Evolutionary conservation across 176 grass and related monocot genomes (phyloP).

Genomic region (Oryza rufipogon): DNA sequence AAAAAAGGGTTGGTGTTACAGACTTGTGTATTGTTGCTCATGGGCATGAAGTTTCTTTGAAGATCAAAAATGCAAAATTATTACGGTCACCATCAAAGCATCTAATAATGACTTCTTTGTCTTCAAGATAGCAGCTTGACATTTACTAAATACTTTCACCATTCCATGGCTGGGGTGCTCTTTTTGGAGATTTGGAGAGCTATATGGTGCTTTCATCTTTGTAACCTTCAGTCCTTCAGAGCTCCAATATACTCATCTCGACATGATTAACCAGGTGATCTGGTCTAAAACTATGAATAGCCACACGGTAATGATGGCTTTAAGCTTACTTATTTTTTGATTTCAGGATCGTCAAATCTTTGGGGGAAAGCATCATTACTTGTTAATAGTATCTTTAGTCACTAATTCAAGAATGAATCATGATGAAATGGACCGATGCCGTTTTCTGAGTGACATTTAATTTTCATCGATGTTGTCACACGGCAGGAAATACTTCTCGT

Average conservation of each 20-base stretch:
- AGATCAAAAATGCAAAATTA: background rate
- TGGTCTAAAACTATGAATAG: slow-evolving; percentile 8
- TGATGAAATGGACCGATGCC: background rate
- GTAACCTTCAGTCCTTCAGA: background rate
- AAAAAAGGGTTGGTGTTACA: slow-evolving; percentile 32
- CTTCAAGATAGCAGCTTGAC: slow-evolving; percentile 40
- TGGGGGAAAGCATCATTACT: background rate
- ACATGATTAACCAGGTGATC: slow-evolving; percentile 32
- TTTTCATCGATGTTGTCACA: background rate
- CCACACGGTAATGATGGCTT: background rate
- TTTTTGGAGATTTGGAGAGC: slow-evolving; percentile 19
- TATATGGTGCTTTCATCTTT: background rate
- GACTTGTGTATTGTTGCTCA: slow-evolving; percentile 9
- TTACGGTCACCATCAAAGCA: background rate
- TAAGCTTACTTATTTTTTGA: background rate
- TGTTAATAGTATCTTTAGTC: background rate
- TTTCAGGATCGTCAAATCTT: background rate
- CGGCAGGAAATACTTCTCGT: too few relatives aligned
- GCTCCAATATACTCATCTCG: background rate
- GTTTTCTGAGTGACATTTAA: background rate
- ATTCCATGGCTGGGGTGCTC: background rate
- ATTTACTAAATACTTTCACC: slow-evolving; percentile 29
- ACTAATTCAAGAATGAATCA: background rate
- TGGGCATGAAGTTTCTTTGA: slow-evolving; percentile 20
- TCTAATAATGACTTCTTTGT: slow-evolving; percentile 34